Evolutionary conservation across 1,284 basidiomycete genomes (phyloP), one percentile per base, ranked within the genome.

Genomic region (Wolfiporia cocos): DNA sequence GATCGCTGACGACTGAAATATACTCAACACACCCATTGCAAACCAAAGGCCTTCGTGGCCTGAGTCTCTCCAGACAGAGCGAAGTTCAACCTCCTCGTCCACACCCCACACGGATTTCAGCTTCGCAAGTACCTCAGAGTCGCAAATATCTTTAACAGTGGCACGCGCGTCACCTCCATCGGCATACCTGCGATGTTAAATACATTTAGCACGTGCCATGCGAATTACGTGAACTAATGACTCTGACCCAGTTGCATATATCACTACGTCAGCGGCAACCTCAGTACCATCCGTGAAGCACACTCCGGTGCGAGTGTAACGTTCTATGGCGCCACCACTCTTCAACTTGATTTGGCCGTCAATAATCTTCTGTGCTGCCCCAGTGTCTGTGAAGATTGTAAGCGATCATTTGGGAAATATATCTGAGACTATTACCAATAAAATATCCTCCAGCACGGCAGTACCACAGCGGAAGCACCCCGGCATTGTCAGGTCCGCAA

Each of bases 371-470:
- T 44, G 37, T 22, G 34, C 43, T 15, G 47, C 43, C 15, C 44
- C 42, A 24, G 42, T 39, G 33, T 54, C 50, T 50, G 26, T 28
- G 7, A 28, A 9, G 26, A 28, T 28, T 7, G 14, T 28, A 7
- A 28, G 14, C 26, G 11, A 10, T 20, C n/a, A 35, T 5, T 18
- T 10, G 5, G 4, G 18, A 21, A 10, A 10, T 35, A 18, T 18
- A 20, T 28, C 6, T 28, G 20, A 19, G 7, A 2, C n/a, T n/a
- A 61, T 40, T 31, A 46, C 49, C 66, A 21, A 71, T 56, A 54
- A 73, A 75, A 47, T 68, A 73, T 6, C 73, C 73, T 10, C 74
- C 72, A 1, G 59, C 63, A 7, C 62, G 57, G 26, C 48, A 49
- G 5, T 57, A 53, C 0, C 64, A 49, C 22, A 68, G 61, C 30